Evolutionary conservation across 192 early-diverging fungal species (phyloP).

Genomic region (Cetraspora pellucida): DNA sequence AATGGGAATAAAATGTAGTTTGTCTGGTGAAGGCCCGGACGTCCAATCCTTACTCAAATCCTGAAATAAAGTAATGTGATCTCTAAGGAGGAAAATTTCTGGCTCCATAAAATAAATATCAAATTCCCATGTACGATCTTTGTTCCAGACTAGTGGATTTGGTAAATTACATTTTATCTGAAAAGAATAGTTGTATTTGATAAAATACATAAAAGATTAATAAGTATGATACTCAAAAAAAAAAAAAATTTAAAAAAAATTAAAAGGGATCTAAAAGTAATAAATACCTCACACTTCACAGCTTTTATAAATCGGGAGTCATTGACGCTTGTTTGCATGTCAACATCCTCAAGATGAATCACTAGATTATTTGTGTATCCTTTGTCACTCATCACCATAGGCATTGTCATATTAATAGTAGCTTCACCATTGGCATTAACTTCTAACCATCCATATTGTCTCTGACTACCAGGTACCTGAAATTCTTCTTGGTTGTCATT

Average conservation of each 20-base stretch:
- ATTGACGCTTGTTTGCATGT: constrained; percentile 68
- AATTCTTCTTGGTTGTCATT: constrained; percentile 38
- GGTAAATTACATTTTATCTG: constrained; percentile 60
- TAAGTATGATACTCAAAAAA: not conserved
- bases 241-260: not conserved
- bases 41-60: constrained; percentile 74
- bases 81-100: constrained; percentile 67
- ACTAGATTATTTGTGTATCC: constrained; percentile 61
- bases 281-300: constrained; percentile 53
- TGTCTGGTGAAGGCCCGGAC: constrained; percentile 51
- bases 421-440: constrained; percentile 56
- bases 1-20: constrained; percentile 70
- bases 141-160: constrained; percentile 75
- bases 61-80: constrained; percentile 75
- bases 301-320: constrained; percentile 60
- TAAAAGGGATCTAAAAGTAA: not conserved
- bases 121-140: constrained; percentile 66
- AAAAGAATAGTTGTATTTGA: not conserved
- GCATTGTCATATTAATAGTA: constrained; percentile 57
- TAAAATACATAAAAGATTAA: not conserved
- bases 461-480: constrained; percentile 29
- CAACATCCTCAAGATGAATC: constrained; percentile 51
- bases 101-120: constrained; percentile 48
- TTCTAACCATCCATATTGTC: constrained; percentile 76
- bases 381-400: constrained; percentile 52